Conservation (phyloP, 306 rosid species). For the Psophocarpus tetragonolobus region DNA sequence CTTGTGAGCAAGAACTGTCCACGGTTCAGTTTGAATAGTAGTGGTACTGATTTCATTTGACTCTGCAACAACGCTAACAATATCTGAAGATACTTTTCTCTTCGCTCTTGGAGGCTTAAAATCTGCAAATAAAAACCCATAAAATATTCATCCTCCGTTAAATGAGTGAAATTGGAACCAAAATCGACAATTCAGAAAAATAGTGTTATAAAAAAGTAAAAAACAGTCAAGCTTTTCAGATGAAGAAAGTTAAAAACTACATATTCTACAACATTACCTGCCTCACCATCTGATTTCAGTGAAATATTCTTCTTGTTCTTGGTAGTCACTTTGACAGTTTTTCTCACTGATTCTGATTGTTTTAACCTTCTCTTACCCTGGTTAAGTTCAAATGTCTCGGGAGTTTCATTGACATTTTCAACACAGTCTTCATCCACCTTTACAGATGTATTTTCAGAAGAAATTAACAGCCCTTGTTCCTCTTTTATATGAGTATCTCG, state of each 20-base stretch:
- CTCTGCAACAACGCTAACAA: constrained; percentile 29
- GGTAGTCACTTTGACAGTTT: constrained; percentile 41
- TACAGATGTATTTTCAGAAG: constrained; percentile 40
- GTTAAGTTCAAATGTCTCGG: constrained; percentile 37
- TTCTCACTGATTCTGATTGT: constrained; percentile 36
- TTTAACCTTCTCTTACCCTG: constrained; percentile 54
- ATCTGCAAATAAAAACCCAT: constrained; percentile 46
- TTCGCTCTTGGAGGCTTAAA: constrained; percentile 41
- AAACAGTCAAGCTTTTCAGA: neutral
- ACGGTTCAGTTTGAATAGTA: constrained; percentile 61
- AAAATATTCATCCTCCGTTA: constrained; percentile 11
- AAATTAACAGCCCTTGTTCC: constrained; percentile 38
- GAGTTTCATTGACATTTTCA: constrained; percentile 42
- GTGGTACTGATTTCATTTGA: constrained; percentile 37
- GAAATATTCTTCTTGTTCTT: constrained; percentile 55
- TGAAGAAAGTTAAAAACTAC: constrained; percentile 17
- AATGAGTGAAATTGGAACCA: constrained; percentile 11
- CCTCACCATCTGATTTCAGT: constrained; percentile 45
- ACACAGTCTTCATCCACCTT: constrained; percentile 41
- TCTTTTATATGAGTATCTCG: constrained; percentile 45
- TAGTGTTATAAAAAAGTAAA: constrained; percentile 1
- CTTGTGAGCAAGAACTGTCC: constrained; percentile 91
- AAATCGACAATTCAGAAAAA: constrained; percentile 24
- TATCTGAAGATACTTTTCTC: constrained; percentile 50
- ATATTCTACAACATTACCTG: constrained; percentile 54